phyloP scores from a whole-genome alignment of 306 rosid genomes.

The Canavalia ensiformis region DNA sequence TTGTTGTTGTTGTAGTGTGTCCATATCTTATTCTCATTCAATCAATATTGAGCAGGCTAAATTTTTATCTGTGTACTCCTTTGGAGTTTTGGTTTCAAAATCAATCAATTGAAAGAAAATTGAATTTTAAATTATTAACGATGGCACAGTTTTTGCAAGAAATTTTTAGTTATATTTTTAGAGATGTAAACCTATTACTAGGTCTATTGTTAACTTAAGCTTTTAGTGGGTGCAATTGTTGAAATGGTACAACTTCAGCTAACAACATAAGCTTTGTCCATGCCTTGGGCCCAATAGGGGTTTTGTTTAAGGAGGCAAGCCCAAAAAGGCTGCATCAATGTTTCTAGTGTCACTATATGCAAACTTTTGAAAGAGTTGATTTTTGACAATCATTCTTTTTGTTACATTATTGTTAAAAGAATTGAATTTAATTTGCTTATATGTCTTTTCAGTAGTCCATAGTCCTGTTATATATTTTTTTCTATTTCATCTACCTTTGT shows the following conservation, averaged over 20 bases:
- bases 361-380: constrained; percentile 27
- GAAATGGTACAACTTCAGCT: background rate
- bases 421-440: background rate
- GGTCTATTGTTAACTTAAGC: constrained; percentile 17
- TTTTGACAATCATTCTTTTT: background rate
- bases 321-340: background rate
- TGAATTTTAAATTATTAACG: constrained; percentile 29
- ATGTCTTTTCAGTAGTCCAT: background rate
- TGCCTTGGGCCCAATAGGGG: background rate
- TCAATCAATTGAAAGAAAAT: constrained; percentile 34
- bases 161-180: constrained; percentile 1
- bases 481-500: constrained; percentile 10
- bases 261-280: background rate
- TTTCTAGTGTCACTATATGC: background rate
- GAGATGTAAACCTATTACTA: constrained; percentile 27
- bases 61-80: background rate
- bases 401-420: constrained; percentile 16
- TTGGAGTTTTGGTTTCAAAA: constrained; percentile 17
- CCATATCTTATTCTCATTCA: constrained; percentile 16
- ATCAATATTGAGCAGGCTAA: constrained; percentile 36
- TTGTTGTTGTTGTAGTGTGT: constrained; percentile 17
- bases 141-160: constrained; percentile 16
- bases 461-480: background rate
- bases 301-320: background rate
- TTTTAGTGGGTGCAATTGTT: constrained; percentile 2